Evolutionary conservation across 2,329 filamentous ascomycete genomes (phyloP), one percentile per base, ranked within the genome.

Genomic region (Huntiella omanensis): DNA sequence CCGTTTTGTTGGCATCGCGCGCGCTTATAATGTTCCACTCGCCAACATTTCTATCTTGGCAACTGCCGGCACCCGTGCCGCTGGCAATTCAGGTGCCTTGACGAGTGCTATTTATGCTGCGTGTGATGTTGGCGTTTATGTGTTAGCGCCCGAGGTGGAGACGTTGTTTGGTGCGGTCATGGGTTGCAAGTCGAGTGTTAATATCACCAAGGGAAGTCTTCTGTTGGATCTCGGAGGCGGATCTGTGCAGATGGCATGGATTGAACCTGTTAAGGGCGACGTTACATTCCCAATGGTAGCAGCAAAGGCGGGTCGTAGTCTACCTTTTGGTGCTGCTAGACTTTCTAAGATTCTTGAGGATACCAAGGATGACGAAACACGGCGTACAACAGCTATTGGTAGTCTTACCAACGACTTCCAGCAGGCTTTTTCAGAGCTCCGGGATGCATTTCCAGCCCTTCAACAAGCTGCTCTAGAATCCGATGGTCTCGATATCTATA

Each of bases 181-280:
- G 67, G 87, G 87, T 1, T 81, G 87, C 5, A 77, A 84, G 17
- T 87, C 82, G 54, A 78, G 77, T 17, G 77, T 88, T 52, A 67
- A 68, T 7, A 75, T 88, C 7, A 2, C 49, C n/a, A n/a, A 57
- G 15, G 56, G 56, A 22, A 70, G 75, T 47, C 60, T 94, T 32
- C 83, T 92, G 52, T 83, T 94, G 65, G 86, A 94, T 61, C 69
- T 94, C 1, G 86, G 87, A 33, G 85, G 85, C 36, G 74, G 74
- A 49, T 77, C 73, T 53, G 69, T 77, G 15, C 74, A 78, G 60
- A 75, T 78, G 68, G 73, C 73, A 11, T 78, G 74, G 60, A 63
- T 78, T 49, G 66, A 77, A 54, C 70, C 73, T 4, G 56, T 56
- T 19, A 50, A 58, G 19, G 52, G 56, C 2, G 56, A 58, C 33